phyloP scores from a whole-genome alignment of 805 yeast species.

The Lipomyces sp. region DNA sequence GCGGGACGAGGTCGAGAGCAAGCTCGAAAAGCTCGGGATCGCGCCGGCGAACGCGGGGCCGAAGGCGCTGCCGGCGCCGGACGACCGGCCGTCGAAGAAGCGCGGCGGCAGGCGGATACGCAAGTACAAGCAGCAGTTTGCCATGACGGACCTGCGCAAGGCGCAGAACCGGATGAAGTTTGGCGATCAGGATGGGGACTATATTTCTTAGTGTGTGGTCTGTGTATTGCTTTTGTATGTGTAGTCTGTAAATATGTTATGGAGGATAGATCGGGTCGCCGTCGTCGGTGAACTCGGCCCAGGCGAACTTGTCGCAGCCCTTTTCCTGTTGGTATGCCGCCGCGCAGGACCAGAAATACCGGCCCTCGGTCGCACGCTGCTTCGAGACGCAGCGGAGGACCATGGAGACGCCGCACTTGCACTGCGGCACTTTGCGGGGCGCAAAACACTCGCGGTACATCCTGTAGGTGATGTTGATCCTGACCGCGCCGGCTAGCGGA shows the following conservation, averaged over 20 bases:
- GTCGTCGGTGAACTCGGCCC: slow-evolving; percentile 20
- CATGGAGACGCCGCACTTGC: slow-evolving; percentile 42
- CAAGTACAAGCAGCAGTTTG: slow-evolving; percentile 75
- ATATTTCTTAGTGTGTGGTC: slow-evolving; percentile 65
- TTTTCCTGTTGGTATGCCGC: slow-evolving; percentile 25
- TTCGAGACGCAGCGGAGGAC: slow-evolving; percentile 25
- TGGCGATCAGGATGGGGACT: slow-evolving; percentile 67
- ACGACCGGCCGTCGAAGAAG: slow-evolving; percentile 71
- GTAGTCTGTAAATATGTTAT: background rate
- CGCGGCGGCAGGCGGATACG: slow-evolving; percentile 82
- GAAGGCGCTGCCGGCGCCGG: slow-evolving; percentile 70
- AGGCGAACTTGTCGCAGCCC: slow-evolving; percentile 21
- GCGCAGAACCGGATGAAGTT: slow-evolving; percentile 84
- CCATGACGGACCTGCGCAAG: slow-evolving; percentile 73
- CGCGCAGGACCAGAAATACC: slow-evolving; percentile 31
- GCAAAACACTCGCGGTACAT: slow-evolving; percentile 46
- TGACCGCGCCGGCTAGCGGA: slow-evolving; percentile 46
- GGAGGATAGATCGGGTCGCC: slow-evolving; percentile 14
- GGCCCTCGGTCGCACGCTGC: slow-evolving; percentile 12
- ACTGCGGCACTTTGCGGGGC: slow-evolving; percentile 41
- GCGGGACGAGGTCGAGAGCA: slow-evolving; percentile 56
- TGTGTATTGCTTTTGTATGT: background rate
- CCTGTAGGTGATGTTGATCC: slow-evolving; percentile 68
- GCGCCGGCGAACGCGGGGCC: slow-evolving; percentile 68
- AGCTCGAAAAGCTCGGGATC: slow-evolving; percentile 65